Evolutionary conservation across 148 eudicot species (phyloP).

Genomic region (Silene conica): DNA sequence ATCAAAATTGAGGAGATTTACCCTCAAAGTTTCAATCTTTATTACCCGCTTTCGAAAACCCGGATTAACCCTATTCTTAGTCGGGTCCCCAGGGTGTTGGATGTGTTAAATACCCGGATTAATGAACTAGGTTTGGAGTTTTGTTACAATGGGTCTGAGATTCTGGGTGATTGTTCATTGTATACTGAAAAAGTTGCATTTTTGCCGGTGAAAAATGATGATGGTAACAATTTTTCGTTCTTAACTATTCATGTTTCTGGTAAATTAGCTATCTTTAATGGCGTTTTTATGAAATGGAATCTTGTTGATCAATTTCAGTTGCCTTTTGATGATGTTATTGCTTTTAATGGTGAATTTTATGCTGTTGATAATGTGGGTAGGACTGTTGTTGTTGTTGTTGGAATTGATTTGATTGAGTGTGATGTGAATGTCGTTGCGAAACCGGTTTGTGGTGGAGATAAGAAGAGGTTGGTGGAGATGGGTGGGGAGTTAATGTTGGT

Average conservation of each 20-base stretch:
- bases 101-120: constrained; percentile 36
- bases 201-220: constrained; percentile 16
- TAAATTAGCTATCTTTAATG: constrained; percentile 51
- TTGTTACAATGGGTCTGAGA: constrained; percentile 43
- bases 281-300: constrained; percentile 48
- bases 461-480: constrained; percentile 57
- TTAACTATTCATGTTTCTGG: constrained; percentile 73
- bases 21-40: constrained; percentile 33
- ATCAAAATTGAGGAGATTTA: constrained; percentile 54
- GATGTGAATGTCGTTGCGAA: constrained; percentile 34
- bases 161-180: constrained; percentile 40
- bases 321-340: constrained; percentile 66
- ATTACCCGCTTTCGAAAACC: constrained; percentile 45
- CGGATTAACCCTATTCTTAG: constrained; percentile 31
- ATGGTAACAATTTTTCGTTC: constrained; percentile 37
- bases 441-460: constrained; percentile 68
- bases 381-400: constrained; percentile 35
- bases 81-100: constrained; percentile 36
- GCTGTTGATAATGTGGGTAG: constrained; percentile 66
- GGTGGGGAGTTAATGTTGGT: constrained; percentile 56
- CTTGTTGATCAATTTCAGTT: constrained; percentile 42
- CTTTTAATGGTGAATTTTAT: constrained; percentile 46
- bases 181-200: constrained; percentile 67
- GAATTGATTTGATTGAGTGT: constrained; percentile 14
- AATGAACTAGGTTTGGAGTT: constrained; percentile 56